These are phyloP conservation scores for Cladosporium sphaerospermum DNA, from an alignment of 2,329 filamentous ascomycete genomes.

Conservation along the genomic window DNA sequence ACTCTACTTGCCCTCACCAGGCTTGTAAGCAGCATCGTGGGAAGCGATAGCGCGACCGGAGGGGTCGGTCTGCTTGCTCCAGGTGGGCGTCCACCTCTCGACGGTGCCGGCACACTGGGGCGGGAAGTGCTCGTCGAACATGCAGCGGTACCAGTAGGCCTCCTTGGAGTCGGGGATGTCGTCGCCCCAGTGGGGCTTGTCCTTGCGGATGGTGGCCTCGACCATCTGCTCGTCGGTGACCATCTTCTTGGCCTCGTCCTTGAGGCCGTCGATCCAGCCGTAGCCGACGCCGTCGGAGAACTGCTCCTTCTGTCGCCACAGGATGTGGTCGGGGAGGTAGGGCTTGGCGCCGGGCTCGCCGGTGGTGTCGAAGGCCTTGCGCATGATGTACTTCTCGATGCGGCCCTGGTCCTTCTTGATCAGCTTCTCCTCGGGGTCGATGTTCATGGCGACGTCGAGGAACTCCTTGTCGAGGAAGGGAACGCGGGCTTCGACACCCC, in stretches of 20 bases:
- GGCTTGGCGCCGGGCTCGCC: conserved; percentile 59
- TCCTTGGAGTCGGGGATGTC: conserved; percentile 97
- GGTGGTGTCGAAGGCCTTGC: conserved; percentile 92
- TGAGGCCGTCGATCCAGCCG: conserved; percentile 96
- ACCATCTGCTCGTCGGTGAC: conserved; percentile 93
- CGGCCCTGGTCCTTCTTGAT: conserved; percentile 60
- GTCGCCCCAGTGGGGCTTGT: conserved; percentile 88
- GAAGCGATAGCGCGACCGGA: conserved; percentile 61
- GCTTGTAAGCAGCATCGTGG: conserved; percentile 31
- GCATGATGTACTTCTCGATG: conserved; percentile 96
- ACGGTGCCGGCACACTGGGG: conserved; percentile 85
- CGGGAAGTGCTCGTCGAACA: conserved; percentile 99
- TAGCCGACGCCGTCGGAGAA: conserved; percentile 98
- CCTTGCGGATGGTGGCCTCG: conserved; percentile 58
- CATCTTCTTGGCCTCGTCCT: conserved; percentile 83
- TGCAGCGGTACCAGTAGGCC: conserved; percentile 95
- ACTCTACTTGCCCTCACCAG: conserved; percentile 7
- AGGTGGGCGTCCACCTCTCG: conserved; percentile 93
- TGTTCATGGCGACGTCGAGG: conserved; percentile 85
- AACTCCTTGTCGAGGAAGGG: conserved; percentile 98
- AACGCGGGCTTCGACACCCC: conserved; percentile 95
- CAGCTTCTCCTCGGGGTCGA: conserved; percentile 93
- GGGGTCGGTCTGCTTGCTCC: conserved; percentile 93
- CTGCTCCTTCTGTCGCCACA: conserved; percentile 99
- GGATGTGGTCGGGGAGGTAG: conserved; percentile 92